These are phyloP conservation scores for Polytrichum commune DNA, from an alignment of 225 moss, liverwort and hornwort genomes.

Conservation along the genomic window DNA sequence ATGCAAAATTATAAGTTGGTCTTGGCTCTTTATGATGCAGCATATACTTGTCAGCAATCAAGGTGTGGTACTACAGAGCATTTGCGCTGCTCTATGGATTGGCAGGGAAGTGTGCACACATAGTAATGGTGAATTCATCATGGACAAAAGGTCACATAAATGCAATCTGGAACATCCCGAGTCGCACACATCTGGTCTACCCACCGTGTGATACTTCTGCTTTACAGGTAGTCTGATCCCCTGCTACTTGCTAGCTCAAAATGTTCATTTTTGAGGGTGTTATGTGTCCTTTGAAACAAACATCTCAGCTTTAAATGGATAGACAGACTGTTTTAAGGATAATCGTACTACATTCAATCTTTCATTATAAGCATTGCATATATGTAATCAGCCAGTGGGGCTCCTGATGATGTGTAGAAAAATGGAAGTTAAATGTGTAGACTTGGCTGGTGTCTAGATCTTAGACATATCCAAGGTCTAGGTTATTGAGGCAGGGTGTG, in stretches of 20 bases:
- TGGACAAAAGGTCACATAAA: constrained; percentile 89
- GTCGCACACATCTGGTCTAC: constrained; percentile 67
- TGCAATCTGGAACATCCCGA: constrained; percentile 69
- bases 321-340: no score
- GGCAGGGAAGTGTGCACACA: constrained; percentile 73
- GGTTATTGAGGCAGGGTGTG: constrained; percentile 53
- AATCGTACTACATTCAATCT: no score
- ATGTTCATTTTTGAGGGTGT: not conserved
- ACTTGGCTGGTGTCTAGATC: not conserved
- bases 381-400: no score
- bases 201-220: constrained; percentile 88
- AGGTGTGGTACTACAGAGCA: constrained; percentile 70
- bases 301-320: no score
- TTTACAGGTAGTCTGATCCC: constrained; percentile 58
- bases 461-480: constrained; percentile 11
- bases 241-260: not conserved
- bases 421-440: no score
- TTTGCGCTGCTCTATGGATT: constrained; percentile 79
- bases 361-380: no score
- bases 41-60: constrained; percentile 55
- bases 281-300: not conserved
- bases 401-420: no score
- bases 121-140: constrained; percentile 90
- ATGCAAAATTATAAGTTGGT: constrained; percentile 2
- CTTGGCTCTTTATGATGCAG: constrained; percentile 34